These are phyloP conservation scores for Sphagnum fallax DNA, from an alignment of 228 moss, liverwort and hornwort species.

Conservation along the genomic window DNA sequence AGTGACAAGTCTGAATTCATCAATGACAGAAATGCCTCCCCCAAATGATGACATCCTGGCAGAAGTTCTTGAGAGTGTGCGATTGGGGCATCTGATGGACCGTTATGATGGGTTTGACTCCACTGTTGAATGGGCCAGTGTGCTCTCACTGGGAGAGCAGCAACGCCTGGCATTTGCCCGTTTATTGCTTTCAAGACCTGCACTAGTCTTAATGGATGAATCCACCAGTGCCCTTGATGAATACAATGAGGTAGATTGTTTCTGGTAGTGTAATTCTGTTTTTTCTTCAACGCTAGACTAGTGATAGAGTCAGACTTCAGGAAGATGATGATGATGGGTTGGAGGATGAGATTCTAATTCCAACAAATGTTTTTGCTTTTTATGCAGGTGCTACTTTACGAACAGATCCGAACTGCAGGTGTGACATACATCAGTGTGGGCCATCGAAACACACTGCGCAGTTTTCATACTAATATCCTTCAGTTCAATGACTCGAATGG, in stretches of 20 bases:
- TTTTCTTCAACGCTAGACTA: not conserved
- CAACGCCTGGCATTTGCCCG: conserved; percentile 52
- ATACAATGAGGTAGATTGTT: conserved; percentile 34
- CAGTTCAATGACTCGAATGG: too few species aligned
- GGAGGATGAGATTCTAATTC: not conserved
- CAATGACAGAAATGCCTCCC: conserved; percentile 11
- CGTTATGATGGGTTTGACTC: conserved; percentile 53
- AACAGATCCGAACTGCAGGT: conserved; percentile 16
- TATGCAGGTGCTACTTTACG: conserved; percentile 21
- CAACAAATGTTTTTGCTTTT: not conserved
- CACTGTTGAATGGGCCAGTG: conserved; percentile 44
- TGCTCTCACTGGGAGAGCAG: conserved; percentile 50
- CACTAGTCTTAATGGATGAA: conserved; percentile 46
- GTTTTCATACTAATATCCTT: conserved; percentile 24
- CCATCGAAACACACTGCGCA: conserved; percentile 15
- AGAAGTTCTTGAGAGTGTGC: conserved; percentile 30
- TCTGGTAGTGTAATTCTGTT: too few species aligned
- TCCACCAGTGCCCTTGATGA: conserved; percentile 58
- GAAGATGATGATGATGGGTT: too few species aligned
- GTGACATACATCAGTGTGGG: conserved; percentile 29
- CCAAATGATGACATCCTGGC: conserved; percentile 42
- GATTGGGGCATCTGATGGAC: conserved; percentile 36
- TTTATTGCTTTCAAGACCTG: conserved; percentile 37
- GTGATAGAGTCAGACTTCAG: not conserved
- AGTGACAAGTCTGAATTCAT: not conserved